phyloP scores from a whole-genome alignment of 1,139 yeast species.

The Protomyces pachydermus region DNA sequence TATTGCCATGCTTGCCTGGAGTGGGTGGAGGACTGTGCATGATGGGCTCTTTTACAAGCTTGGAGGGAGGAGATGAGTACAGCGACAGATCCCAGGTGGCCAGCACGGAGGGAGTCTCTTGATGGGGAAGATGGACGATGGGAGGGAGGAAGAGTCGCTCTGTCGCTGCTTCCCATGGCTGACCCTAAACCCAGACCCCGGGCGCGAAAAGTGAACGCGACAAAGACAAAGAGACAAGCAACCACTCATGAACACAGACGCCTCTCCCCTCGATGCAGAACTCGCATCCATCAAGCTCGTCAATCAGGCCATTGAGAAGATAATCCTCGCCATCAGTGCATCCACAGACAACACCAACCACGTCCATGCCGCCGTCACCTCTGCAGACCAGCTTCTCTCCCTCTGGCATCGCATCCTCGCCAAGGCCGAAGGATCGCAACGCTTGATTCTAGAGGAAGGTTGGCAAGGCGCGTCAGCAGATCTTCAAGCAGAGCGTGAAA shows the following conservation, averaged over 20 bases:
- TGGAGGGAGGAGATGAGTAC: background rate
- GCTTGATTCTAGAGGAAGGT: constrained; percentile 9
- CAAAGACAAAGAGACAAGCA: background rate
- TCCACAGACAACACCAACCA: constrained; percentile 5
- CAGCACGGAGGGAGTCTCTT: background rate
- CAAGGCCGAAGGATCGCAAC: constrained; percentile 16
- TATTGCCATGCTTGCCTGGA: background rate
- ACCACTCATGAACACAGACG: constrained; percentile 3
- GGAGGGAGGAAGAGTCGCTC: background rate
- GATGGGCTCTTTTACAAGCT: background rate
- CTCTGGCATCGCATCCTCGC: constrained; percentile 25
- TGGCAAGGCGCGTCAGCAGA: constrained; percentile 26
- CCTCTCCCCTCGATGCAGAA: constrained; percentile 11
- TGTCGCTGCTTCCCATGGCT: background rate
- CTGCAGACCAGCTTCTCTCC: constrained; percentile 15
- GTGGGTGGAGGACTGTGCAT: background rate
- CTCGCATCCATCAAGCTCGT: constrained; percentile 11
- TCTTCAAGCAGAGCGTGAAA: constrained; percentile 18
- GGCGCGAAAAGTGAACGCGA: background rate
- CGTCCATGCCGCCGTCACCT: constrained; percentile 6
- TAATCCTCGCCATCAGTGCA: constrained; percentile 4
- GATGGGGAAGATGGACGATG: background rate
- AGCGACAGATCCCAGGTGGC: background rate
- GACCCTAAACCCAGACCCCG: background rate
- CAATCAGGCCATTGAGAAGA: constrained; percentile 13